A percentile compares a stretch with the other conserved stretches of the same genome.
Evolutionary conservation across 805 yeast genomes (phyloP).

Genomic region (Peterozyma toletana): DNA sequence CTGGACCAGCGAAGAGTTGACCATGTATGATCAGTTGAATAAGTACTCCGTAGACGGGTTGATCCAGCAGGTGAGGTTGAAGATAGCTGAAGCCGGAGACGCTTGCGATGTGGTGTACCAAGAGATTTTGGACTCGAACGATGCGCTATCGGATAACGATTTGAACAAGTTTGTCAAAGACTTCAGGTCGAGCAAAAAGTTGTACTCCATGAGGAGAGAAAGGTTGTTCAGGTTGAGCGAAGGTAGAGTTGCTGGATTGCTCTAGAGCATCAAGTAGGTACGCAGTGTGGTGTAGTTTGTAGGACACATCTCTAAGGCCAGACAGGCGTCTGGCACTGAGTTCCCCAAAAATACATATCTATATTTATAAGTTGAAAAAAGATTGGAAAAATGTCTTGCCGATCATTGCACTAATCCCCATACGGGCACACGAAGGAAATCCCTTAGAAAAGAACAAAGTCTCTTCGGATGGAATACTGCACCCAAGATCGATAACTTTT

Average conservation of each 20-base stretch:
- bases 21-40: slow-evolving; percentile 21
- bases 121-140: slow-evolving; percentile 17
- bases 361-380: not conserved
- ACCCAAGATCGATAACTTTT: slow-evolving; percentile 53
- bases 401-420: slow-evolving; percentile 59
- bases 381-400: slow-evolving; percentile 35
- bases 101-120: slow-evolving; percentile 24
- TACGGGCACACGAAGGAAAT: slow-evolving; percentile 60
- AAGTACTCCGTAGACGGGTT: slow-evolving; percentile 15
- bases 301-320: too few relatives aligned
- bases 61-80: slow-evolving; percentile 9
- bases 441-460: slow-evolving; percentile 37
- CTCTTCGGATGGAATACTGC: slow-evolving; percentile 46
- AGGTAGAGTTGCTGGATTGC: slow-evolving; percentile 28
- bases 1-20: slow-evolving; percentile 5
- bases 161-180: slow-evolving; percentile 28
- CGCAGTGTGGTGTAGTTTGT: too few relatives aligned
- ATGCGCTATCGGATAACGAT: slow-evolving; percentile 18
- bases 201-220: slow-evolving; percentile 38
- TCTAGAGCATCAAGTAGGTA: too few relatives aligned
- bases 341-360: too few relatives aligned
- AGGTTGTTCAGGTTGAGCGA: slow-evolving; percentile 39
- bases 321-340: too few relatives aligned
- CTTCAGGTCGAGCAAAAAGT: slow-evolving; percentile 32
- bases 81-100: slow-evolving; percentile 24